Base-by-base conservation (phyloP, 495 filamentous ascomycete genomes). In the Penicillium pulvis region DNA sequence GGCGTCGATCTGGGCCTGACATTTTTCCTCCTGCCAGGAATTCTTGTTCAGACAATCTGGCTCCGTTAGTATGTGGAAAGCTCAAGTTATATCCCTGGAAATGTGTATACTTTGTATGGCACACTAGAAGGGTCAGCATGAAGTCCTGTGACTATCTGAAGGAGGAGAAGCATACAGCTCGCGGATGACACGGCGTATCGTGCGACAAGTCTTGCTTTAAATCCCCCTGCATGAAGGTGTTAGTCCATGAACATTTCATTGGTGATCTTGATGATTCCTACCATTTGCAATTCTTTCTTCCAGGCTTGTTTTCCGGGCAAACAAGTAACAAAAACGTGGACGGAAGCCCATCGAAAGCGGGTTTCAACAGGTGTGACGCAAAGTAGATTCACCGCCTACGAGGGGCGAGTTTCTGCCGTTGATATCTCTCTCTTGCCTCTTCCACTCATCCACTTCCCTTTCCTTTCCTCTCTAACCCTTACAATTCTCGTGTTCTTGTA, bases 11-110 rank as follows among this genome's bases (percentile, higher is more conserved):
- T 94, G 80, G 11, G 80, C 70, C 59, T 85, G 79, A 74, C 94
- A 99, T 67, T 88, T 95, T 24, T 84, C 85, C 79, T 99, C 92
- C 44, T 95, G 79, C 71, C 89, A 97, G n/a, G 85, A 87, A 67
- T 90, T 91, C 75, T 86, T 96, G 51, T 77, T 81, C 44, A 98
- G 74, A 66, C 94, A 98, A 57, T 87, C 92, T 94, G 49, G 39
- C 47, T 47, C 58, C 65, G 54, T 66, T 61, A 63, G 59, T 23
- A 42, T 41, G 35, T 53, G 42, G 8, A 8, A 35, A 23, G 28
- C 8, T 41, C 0, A 28, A 31, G 2, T 20, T 23, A 31, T 33
- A 23, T 39, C n/a, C 12, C 23, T 23, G 31, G 24, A n/a, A 0
- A n/a, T 31, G 26, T 7, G 45, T 54, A 20, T 71, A 92, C 91